Base-by-base conservation (phyloP, 257 asterid genomes). In the Ilex asprella region DNA sequence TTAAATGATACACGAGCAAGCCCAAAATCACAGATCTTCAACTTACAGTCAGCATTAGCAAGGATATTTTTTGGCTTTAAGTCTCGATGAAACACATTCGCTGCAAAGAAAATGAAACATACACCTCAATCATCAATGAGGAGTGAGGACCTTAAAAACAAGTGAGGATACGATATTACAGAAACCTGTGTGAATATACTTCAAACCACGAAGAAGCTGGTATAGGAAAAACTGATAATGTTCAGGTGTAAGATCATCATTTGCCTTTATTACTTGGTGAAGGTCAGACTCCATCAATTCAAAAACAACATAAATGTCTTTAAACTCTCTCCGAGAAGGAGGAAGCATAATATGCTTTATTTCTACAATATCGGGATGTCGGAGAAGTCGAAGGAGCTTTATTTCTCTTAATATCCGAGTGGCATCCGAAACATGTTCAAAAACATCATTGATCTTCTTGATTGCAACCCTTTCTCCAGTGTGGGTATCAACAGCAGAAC, bases 21-120 rank as follows among this genome's bases (percentile, higher is more conserved):
- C 56, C 98, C 98, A 74, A 91, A 88, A 84, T 91, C 98, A 72
- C 96, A 91, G 55, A 88, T 91, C 95, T 91, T 91, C 87, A 91
- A 75, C 82, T 88, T 91, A 75, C 98, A 91, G 75, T 91, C 98
- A 30, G 98, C 89, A 60, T 91, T 91, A 63, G 98, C 96, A 78
- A 91, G 95, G 67, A 91, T 91, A 74, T 91, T 91, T 72, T 91
- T 91, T 12, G 98, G 98, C 89, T 91, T 91, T 66, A 91, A 72
- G 79, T 91, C 95, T 64, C 98, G 83, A 71, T 91, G 98, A 56
- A 91, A 91, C 49, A 91, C 95, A 77, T 91, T 91, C 64, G 92
- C 98, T 91, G 83, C 53, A n/a, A 47, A 56, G 50, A 61, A 54
- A 65, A 67, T 12, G 46, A 57, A 57, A 57, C 10, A 27, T n/a